Percentiles rank a stretch among this genome's conserved stretches.
Evolutionary conservation across 257 asterid species (phyloP).

Genomic region (Solanum dulcamara): DNA sequence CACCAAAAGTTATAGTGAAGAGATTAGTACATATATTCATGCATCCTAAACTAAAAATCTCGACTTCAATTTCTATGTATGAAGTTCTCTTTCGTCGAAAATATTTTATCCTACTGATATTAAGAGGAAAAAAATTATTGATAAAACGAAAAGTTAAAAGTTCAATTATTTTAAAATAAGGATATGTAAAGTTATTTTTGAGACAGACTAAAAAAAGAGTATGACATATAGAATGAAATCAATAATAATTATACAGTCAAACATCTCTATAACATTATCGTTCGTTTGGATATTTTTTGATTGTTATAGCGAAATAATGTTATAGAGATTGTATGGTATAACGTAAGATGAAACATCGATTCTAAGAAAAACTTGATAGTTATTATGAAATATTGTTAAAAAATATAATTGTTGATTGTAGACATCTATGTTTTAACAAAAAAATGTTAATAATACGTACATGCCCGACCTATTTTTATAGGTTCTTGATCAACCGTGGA

Average conservation of each 20-base stretch:
- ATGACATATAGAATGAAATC: no score
- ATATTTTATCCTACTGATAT: background rate
- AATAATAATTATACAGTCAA: no score
- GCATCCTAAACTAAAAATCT: background rate
- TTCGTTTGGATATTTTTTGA: background rate
- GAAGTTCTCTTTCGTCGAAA: background rate
- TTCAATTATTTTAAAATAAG: background rate
- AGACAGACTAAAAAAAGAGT: background rate
- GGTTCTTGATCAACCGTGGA: slow-evolving; percentile 32
- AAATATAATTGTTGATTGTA: background rate
- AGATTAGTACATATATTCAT: background rate
- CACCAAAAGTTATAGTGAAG: background rate
- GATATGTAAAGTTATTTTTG: background rate
- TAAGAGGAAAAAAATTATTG: background rate
- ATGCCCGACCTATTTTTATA: background rate
- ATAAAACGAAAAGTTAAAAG: background rate
- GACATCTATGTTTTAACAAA: background rate
- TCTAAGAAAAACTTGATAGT: background rate
- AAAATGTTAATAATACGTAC: background rate
- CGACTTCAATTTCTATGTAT: fast-evolving
- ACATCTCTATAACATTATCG: background rate
- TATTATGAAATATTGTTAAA: background rate
- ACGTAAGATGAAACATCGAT: background rate
- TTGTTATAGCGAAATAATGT: background rate
- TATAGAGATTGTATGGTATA: background rate